phyloP scores from a whole-genome alignment of 2,329 filamentous ascomycete species.

The Dendryphion nanum region DNA sequence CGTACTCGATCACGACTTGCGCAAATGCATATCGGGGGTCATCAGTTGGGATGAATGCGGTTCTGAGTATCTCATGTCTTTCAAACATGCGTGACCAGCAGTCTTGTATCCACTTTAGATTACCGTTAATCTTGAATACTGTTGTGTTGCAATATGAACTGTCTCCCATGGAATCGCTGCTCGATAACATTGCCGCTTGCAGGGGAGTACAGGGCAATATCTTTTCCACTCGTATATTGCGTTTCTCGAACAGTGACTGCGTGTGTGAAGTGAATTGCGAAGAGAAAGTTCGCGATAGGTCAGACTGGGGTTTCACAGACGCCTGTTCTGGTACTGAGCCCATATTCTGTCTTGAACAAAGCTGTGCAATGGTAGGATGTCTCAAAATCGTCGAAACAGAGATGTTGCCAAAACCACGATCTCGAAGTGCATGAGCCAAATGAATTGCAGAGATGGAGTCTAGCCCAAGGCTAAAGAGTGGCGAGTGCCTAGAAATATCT shows the following conservation, averaged over 20 bases:
- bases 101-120: conserved; percentile 45
- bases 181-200: conserved; percentile 82
- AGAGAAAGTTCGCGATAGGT: neutral
- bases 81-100: conserved; percentile 63
- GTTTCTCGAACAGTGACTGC: conserved; percentile 8
- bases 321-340: neutral
- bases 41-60: conserved; percentile 68
- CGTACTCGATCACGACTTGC: conserved; percentile 64
- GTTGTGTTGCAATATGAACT: conserved; percentile 72
- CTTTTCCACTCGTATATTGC: conserved; percentile 44
- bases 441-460: conserved; percentile 82
- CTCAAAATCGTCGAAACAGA: conserved; percentile 70
- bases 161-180: conserved; percentile 43
- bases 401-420: conserved; percentile 48
- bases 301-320: neutral
- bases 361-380: conserved; percentile 62
- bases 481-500: conserved; percentile 62
- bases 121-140: conserved; percentile 58
- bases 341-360: conserved; percentile 36
- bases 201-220: conserved; percentile 82
- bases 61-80: conserved; percentile 75
- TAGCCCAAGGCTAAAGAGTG: conserved; percentile 74
- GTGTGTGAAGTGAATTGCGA: conserved; percentile 14
- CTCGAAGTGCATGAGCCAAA: conserved; percentile 59
- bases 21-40: conserved; percentile 62